phyloP scores from a whole-genome alignment of 495 filamentous ascomycete species.

The Evansstolkia leycettana region DNA sequence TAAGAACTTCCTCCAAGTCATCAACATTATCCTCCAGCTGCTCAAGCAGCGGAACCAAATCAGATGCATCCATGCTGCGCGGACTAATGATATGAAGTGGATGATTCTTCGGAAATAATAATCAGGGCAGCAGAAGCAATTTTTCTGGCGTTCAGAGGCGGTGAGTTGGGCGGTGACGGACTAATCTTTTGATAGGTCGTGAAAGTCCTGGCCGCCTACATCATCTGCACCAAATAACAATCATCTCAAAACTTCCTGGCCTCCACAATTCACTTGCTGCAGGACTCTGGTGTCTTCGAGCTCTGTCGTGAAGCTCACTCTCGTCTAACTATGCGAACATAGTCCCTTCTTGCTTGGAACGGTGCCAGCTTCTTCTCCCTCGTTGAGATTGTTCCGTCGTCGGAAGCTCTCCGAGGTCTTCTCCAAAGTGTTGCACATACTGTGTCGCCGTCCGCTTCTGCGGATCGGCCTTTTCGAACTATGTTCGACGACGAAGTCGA shows the following conservation, averaged over 20 bases:
- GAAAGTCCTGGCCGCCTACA: conserved; percentile 1
- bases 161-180: conserved; percentile 9
- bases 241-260: not conserved
- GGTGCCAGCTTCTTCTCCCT: too few relatives aligned
- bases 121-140: not conserved
- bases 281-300: too few relatives aligned
- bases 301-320: too few relatives aligned
- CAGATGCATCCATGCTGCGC: conserved; percentile 25
- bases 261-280: not conserved
- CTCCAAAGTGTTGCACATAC: conserved; percentile 26
- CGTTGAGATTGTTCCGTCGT: too few relatives aligned
- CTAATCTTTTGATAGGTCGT: not conserved
- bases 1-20: conserved; percentile 59
- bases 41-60: conserved; percentile 45
- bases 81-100: not conserved
- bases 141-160: conserved; percentile 11
- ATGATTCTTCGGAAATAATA: too few relatives aligned
- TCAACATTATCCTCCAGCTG: conserved; percentile 65
- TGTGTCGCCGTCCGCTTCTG: conserved; percentile 25
- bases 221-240: conserved; percentile 5
- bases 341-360: too few relatives aligned
- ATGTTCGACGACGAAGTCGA: conserved; percentile 4
- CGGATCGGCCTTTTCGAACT: conserved; percentile 17
- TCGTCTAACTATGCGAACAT: too few relatives aligned
- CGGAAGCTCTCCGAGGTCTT: not conserved